A percentile compares a stretch with the other conserved stretches of the same genome.
phyloP scores from a whole-genome alignment of 441 rosid species.

The Erodium texanum region DNA sequence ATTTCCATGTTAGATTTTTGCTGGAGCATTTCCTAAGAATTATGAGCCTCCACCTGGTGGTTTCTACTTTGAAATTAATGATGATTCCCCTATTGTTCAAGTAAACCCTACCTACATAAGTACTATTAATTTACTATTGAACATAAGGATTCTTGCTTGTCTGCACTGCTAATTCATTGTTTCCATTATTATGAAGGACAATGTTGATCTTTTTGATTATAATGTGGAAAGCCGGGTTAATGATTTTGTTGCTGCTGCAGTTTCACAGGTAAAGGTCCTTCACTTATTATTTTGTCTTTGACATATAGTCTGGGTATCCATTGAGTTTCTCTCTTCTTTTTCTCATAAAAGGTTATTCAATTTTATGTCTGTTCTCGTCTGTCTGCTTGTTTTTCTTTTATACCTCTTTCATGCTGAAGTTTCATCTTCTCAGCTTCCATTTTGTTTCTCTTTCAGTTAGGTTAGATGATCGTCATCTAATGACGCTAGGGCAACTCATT shows the following conservation, averaged over 20 bases:
- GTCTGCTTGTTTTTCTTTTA: not conserved
- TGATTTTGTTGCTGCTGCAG: slow-evolving; percentile 83
- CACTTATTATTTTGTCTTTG: not conserved
- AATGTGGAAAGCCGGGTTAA: slow-evolving; percentile 86
- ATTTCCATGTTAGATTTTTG: slow-evolving; percentile 54
- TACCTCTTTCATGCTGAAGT: not conserved
- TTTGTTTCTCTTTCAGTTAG: not conserved
- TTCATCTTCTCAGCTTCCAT: not conserved
- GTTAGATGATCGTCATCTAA: too few relatives aligned
- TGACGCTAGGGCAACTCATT: not conserved
- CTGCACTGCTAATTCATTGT: slow-evolving; percentile 15
- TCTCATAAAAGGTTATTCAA: too few relatives aligned
- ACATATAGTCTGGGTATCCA: not conserved
- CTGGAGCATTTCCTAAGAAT: slow-evolving; percentile 89
- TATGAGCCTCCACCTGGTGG: slow-evolving; percentile 82
- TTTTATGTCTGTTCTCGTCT: too few relatives aligned
- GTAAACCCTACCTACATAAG: slow-evolving; percentile 28
- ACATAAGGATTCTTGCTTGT: not conserved
- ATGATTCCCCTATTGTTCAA: slow-evolving; percentile 55
- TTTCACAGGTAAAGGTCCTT: slow-evolving; percentile 56
- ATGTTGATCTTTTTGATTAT: slow-evolving; percentile 78
- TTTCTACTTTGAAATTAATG: slow-evolving; percentile 93
- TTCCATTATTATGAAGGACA: slow-evolving; percentile 46
- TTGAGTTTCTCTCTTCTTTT: too few relatives aligned
- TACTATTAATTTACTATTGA: slow-evolving; percentile 1